phyloP scores from a whole-genome alignment of 495 filamentous ascomycete species.

The Aspergillus bridgeri region DNA sequence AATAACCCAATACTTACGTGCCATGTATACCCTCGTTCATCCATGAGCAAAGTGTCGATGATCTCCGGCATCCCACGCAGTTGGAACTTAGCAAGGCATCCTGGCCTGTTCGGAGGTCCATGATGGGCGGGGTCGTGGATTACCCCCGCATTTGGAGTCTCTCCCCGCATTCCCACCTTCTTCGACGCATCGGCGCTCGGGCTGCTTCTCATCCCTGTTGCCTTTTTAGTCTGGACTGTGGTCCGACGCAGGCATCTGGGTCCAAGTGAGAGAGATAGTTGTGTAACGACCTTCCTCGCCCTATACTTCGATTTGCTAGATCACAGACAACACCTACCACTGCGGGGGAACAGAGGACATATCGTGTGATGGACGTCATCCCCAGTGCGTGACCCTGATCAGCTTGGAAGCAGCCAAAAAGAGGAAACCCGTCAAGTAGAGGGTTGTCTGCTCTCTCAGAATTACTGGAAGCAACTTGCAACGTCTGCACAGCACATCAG shows the following conservation, averaged over 20 bases:
- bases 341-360: constrained; percentile 4
- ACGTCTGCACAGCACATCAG: background rate
- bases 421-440: background rate
- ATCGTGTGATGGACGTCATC: background rate
- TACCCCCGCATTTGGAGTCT: background rate
- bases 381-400: background rate
- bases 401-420: background rate
- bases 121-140: background rate
- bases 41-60: background rate
- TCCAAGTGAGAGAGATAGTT: no score
- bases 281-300: background rate
- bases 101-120: background rate
- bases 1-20: no score
- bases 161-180: constrained; percentile 3
- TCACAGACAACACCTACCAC: background rate
- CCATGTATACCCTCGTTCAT: background rate
- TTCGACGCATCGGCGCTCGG: background rate
- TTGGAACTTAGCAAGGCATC: background rate
- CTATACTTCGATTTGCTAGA: background rate
- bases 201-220: background rate
- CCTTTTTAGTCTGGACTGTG: constrained; percentile 3
- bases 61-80: background rate
- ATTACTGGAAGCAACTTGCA: background rate
- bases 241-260: no score
- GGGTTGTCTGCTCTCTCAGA: background rate